Conservation (phyloP, 2,329 filamentous ascomycete species). For the Aurifilum marmelostoma region DNA sequence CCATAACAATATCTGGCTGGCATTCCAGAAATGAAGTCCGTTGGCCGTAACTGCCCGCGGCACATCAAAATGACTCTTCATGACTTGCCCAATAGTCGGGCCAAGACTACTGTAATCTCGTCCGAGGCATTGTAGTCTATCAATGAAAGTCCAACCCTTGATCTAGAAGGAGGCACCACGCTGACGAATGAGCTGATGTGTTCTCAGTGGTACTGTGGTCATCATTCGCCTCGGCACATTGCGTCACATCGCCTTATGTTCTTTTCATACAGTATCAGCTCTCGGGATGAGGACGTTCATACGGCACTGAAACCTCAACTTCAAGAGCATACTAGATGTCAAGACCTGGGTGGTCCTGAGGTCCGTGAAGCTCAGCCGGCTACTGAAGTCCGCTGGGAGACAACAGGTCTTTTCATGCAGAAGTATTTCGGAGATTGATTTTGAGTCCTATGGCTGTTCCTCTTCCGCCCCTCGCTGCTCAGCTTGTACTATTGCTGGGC, state of each 20-base stretch:
- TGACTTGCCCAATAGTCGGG: neutral
- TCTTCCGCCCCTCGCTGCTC: neutral
- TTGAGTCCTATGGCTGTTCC: neutral
- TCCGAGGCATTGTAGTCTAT: neutral
- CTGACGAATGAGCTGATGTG: conserved; percentile 1
- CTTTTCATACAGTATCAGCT: neutral
- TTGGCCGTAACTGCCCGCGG: neutral
- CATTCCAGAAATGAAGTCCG: no score
- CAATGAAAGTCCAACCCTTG: neutral
- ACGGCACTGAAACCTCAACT: no score
- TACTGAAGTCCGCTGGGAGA: no score
- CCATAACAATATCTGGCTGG: no score
- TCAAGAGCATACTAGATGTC: no score
- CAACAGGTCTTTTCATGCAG: neutral
- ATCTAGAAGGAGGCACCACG: neutral
- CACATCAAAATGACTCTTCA: neutral
- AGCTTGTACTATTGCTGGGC: no score
- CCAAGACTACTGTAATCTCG: neutral
- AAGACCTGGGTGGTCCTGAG: no score
- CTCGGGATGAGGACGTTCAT: no score
- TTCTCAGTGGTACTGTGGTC: neutral
- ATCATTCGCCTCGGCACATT: neutral
- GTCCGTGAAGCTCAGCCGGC: no score
- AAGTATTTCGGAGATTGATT: neutral
- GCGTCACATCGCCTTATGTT: neutral